A percentile compares a stretch with the other conserved stretches of the same genome.
Evolutionary conservation across 2,329 filamentous ascomycete genomes (phyloP).

Genomic region (Apiospora malaysiana): DNA sequence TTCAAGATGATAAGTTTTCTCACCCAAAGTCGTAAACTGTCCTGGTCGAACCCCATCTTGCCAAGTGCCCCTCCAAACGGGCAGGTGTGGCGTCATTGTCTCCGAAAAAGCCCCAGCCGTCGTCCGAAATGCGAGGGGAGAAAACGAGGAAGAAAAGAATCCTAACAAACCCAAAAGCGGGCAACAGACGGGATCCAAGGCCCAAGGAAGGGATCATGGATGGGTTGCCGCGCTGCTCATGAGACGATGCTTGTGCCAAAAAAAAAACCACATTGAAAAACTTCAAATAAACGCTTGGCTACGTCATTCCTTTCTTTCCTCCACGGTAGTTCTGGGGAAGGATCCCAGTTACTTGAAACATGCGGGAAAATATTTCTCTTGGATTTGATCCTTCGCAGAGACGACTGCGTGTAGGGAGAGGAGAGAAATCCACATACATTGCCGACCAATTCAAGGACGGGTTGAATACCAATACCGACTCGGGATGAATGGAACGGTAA

Average conservation of each 20-base stretch:
- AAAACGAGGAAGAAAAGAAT: not conserved
- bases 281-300: not conserved
- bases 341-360: not conserved
- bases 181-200: not conserved
- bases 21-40: not conserved
- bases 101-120: not conserved
- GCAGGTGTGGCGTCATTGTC: constrained; percentile 13
- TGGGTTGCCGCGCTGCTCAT: not conserved
- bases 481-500: not conserved
- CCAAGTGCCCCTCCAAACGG: not conserved
- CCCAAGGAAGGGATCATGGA: not conserved
- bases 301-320: constrained; percentile 1
- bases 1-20: not conserved
- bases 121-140: not conserved
- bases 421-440: not conserved
- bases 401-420: not conserved
- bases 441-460: not conserved
- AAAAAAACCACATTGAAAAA: not conserved
- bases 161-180: not conserved
- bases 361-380: not conserved
- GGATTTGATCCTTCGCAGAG: not conserved
- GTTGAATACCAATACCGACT: not conserved
- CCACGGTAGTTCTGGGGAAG: not conserved
- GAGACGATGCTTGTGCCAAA: not conserved
- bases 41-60: not conserved